phyloP scores from a whole-genome alignment of 2,329 filamentous ascomycete genomes.

The Stemphylium beticola region DNA sequence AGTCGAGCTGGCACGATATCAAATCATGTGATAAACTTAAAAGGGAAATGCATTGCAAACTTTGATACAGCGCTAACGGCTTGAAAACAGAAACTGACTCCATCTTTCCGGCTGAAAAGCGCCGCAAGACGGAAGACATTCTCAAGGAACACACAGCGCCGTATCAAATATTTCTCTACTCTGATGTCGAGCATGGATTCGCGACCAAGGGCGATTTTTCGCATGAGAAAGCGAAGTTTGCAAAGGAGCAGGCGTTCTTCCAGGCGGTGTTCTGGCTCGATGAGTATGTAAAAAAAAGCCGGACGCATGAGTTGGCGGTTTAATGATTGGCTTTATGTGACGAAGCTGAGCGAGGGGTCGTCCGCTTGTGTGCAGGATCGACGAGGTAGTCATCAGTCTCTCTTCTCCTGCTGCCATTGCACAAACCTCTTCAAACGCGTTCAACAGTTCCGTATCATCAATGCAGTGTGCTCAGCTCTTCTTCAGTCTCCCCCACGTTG shows the following conservation, averaged over 20 bases:
- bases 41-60: background rate
- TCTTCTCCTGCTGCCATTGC: too few relatives aligned
- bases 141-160: conserved; percentile 60
- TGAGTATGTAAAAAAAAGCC: conserved; percentile 57
- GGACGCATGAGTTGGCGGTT: background rate
- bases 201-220: conserved; percentile 69
- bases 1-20: background rate
- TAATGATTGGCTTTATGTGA: too few relatives aligned
- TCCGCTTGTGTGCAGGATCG: too few relatives aligned
- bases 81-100: conserved; percentile 60
- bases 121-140: conserved; percentile 65
- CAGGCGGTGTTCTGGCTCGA: conserved; percentile 83
- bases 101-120: conserved; percentile 63
- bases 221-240: conserved; percentile 66
- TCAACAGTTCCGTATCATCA: too few relatives aligned
- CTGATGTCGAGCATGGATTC: conserved; percentile 76
- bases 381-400: too few relatives aligned
- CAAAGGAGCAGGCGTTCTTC: conserved; percentile 80
- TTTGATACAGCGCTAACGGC: background rate
- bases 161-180: conserved; percentile 81
- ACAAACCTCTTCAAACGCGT: too few relatives aligned
- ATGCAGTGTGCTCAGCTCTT: too few relatives aligned
- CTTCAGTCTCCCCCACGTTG: too few relatives aligned
- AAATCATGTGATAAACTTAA: too few relatives aligned
- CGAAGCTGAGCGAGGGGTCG: too few relatives aligned